Percentiles rank a stretch among this genome's conserved stretches.
Conservation (phyloP, 768 basidiomycete species). For the Trametes sanguinea region DNA sequence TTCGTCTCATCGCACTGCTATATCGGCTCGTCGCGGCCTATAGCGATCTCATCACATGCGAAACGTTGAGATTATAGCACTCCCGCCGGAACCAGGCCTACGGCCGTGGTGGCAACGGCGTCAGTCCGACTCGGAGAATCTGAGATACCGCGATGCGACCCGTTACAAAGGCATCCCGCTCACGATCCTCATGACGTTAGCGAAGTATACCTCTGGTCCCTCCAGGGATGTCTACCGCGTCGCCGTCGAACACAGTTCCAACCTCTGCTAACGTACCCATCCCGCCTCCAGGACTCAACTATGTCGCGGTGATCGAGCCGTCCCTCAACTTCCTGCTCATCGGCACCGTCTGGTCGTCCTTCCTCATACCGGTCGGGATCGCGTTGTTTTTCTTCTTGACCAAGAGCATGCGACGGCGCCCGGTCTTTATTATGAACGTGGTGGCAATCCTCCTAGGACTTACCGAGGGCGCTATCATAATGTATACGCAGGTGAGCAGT, state of each 20-base stretch:
- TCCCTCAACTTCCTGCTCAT: constrained; percentile 13
- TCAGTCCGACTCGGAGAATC: too few species aligned
- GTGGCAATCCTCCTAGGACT: constrained; percentile 21
- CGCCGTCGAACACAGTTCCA: neutral
- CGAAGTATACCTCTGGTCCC: neutral
- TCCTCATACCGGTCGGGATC: constrained; percentile 13
- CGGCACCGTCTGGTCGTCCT: constrained; percentile 1
- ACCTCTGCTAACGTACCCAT: neutral
- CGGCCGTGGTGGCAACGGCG: too few species aligned
- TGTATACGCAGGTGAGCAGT: constrained; percentile 4
- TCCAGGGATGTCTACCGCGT: too few species aligned
- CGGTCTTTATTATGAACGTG: constrained; percentile 32
- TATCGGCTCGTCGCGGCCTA: too few species aligned
- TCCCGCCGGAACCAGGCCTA: too few species aligned
- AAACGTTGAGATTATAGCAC: too few species aligned
- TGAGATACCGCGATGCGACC: too few species aligned
- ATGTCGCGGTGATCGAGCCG: constrained; percentile 1
- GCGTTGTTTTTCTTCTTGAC: constrained; percentile 32
- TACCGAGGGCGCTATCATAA: neutral
- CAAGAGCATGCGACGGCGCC: constrained; percentile 22
- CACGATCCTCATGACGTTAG: neutral
- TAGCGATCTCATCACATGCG: too few species aligned
- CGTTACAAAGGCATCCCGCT: too few species aligned
- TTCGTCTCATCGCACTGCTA: too few species aligned
- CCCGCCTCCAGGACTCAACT: neutral